Conservation (phyloP, 352 stramenopile species). For the Phytophthora litchii region DNA sequence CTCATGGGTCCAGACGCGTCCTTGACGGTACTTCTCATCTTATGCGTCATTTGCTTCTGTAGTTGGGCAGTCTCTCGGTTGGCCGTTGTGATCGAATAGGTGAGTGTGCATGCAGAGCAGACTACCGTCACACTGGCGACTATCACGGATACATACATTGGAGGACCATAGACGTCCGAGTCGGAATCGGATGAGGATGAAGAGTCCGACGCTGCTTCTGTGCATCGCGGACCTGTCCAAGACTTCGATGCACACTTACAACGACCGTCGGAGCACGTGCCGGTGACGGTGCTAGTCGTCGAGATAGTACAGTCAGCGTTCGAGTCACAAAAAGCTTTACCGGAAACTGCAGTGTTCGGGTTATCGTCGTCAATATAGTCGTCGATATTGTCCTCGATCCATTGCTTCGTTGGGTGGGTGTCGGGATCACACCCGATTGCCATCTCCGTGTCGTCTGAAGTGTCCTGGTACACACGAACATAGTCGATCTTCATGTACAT, state of each 20-base stretch:
- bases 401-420: constrained; percentile 23
- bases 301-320: constrained; percentile 29
- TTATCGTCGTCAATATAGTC: constrained; percentile 25
- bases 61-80: constrained; percentile 13
- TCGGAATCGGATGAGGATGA: constrained; percentile 14
- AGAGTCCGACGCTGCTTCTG: constrained; percentile 14
- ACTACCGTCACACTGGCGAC: constrained; percentile 31
- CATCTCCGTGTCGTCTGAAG: constrained; percentile 38
- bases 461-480: constrained; percentile 37
- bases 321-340: constrained; percentile 23
- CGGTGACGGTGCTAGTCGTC: constrained; percentile 17
- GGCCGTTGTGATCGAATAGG: constrained; percentile 16
- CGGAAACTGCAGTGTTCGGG: constrained; percentile 11
- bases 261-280: constrained; percentile 18
- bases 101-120: constrained; percentile 29
- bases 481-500: constrained; percentile 61
- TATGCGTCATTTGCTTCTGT: constrained; percentile 4
- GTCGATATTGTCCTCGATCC: constrained; percentile 11
- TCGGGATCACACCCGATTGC: constrained; percentile 39
- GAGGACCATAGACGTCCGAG: constrained; percentile 17
- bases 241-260: constrained; percentile 25
- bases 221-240: constrained; percentile 30
- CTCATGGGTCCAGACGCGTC: constrained; percentile 18
- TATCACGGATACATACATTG: constrained; percentile 26
- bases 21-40: constrained; percentile 12